A percentile compares a stretch with the other conserved stretches of the same genome.
Evolutionary conservation across 129 eudicot genomes (phyloP).

Genomic region (Helianthus tuberosus): DNA sequence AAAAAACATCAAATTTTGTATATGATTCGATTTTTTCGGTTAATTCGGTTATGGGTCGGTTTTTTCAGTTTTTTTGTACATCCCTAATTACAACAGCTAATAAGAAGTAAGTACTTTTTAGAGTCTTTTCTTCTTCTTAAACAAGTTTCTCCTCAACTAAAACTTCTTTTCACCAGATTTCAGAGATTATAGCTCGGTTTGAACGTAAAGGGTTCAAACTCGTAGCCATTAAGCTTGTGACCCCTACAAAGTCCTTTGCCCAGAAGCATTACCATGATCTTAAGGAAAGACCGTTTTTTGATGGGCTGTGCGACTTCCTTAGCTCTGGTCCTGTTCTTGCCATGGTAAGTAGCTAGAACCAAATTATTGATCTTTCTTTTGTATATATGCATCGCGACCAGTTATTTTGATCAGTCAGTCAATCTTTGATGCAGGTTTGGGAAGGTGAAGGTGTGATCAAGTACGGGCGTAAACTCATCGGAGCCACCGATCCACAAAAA

Average conservation of each 20-base stretch:
- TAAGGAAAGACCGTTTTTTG: slow-evolving; percentile 86
- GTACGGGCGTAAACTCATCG: slow-evolving; percentile 93
- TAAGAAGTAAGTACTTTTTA: slow-evolving; percentile 7
- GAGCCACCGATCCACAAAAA: slow-evolving; percentile 99
- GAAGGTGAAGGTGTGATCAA: slow-evolving; percentile 99
- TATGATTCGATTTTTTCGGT: no score
- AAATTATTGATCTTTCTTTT: neutral
- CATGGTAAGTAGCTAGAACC: slow-evolving; percentile 60
- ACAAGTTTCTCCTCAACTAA: slow-evolving; percentile 1
- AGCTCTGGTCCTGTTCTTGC: slow-evolving; percentile 99
- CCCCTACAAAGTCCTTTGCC: slow-evolving; percentile 93
- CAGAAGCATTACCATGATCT: slow-evolving; percentile 94
- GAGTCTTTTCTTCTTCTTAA: neutral
- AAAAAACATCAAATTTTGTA: no score
- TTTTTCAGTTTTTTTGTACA: no score
- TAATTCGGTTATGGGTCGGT: no score
- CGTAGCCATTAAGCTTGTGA: slow-evolving; percentile 83
- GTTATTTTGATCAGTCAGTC: neutral
- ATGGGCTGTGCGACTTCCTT: slow-evolving; percentile 91
- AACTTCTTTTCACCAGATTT: slow-evolving; percentile 48
- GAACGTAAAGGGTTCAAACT: slow-evolving; percentile 97
- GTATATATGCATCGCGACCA: neutral
- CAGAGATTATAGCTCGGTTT: slow-evolving; percentile 93
- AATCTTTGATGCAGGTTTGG: slow-evolving; percentile 69
- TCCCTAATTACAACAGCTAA: no score